Evolutionary conservation across 441 rosid species (phyloP).

Genomic region (Gossypium laxum): DNA sequence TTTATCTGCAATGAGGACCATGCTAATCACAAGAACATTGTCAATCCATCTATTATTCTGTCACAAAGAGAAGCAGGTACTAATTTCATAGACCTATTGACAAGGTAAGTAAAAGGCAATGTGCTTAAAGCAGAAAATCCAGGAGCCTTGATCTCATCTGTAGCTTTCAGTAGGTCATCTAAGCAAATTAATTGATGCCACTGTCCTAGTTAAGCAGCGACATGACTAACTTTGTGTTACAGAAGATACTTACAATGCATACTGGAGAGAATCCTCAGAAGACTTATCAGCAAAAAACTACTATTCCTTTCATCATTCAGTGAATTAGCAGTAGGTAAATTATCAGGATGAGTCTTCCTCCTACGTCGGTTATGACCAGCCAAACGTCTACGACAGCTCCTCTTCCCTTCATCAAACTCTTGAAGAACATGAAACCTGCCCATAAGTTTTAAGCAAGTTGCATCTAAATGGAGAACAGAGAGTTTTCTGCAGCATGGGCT

Average conservation of each 20-base stretch:
- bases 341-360: conserved; percentile 37
- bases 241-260: conserved; percentile 33
- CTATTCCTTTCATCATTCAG: conserved; percentile 25
- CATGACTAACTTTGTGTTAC: not conserved
- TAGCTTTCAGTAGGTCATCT: conserved; percentile 5
- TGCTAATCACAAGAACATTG: not conserved
- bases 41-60: conserved; percentile 2
- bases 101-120: conserved; percentile 1
- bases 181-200: conserved; percentile 8
- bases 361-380: conserved; percentile 45
- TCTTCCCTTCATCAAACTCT: conserved; percentile 47
- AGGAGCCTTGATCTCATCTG: not conserved
- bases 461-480: conserved; percentile 19
- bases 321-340: conserved; percentile 20
- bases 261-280: conserved; percentile 34
- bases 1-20: not conserved
- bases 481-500: conserved; percentile 1
- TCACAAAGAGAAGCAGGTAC: not conserved
- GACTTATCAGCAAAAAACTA: conserved; percentile 30
- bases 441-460: conserved; percentile 30
- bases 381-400: conserved; percentile 47
- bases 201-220: conserved; percentile 7
- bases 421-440: conserved; percentile 48
- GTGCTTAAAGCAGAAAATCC: conserved; percentile 6
- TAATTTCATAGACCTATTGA: not conserved